A percentile compares a stretch with the other conserved stretches of the same genome.
phyloP scores from a whole-genome alignment of 192 early-diverging fungal genomes.

The Ambispora gerdemannii region DNA sequence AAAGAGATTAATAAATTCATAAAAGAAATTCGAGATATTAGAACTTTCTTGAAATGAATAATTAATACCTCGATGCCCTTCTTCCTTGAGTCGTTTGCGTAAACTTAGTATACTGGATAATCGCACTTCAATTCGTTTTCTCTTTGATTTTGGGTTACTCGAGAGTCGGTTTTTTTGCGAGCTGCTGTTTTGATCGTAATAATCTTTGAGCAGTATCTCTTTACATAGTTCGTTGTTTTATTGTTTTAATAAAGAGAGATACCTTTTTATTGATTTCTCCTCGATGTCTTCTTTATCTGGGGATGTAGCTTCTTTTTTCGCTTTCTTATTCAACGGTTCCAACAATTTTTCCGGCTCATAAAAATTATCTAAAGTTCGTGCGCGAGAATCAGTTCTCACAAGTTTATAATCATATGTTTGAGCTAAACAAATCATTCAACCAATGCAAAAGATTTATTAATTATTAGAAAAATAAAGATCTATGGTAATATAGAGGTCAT shows the following conservation, averaged over 20 bases:
- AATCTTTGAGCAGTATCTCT: not conserved
- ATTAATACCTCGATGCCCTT: constrained; percentile 51
- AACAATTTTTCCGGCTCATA: not conserved
- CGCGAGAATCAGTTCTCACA: constrained; percentile 84
- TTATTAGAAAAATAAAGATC: not conserved
- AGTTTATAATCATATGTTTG: constrained; percentile 58
- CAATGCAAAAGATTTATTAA: not conserved
- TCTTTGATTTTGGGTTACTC: constrained; percentile 30
- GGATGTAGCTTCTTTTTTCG: not conserved
- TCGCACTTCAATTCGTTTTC: constrained; percentile 65
- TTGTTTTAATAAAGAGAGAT: not conserved
- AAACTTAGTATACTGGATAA: constrained; percentile 79
- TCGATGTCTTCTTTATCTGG: not conserved
- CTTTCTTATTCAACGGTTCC: not conserved
- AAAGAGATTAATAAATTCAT: too few species aligned
- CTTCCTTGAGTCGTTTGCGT: constrained; percentile 64
- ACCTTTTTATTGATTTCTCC: not conserved
- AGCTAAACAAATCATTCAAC: not conserved
- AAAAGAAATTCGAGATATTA: not conserved
- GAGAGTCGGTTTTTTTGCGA: not conserved
- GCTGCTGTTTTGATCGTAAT: not conserved
- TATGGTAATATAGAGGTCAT: not conserved
- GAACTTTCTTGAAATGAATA: not conserved
- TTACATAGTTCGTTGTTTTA: not conserved
- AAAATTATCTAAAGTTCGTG: constrained; percentile 66